These are phyloP conservation scores for Ambrosia artemisiifolia DNA, from an alignment of 129 eudicot species.

Conservation along the genomic window DNA sequence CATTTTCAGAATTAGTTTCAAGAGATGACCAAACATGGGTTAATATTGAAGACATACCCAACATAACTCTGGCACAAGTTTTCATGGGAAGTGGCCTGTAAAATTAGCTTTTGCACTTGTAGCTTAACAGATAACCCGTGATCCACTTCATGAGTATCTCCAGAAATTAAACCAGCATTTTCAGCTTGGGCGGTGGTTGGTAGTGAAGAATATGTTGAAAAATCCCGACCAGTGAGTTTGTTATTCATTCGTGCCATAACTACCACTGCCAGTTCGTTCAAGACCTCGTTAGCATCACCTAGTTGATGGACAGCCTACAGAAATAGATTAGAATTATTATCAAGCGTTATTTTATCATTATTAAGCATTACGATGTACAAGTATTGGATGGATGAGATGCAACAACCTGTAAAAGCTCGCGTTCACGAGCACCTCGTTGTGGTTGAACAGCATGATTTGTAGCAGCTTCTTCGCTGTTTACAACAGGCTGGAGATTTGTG, in stretches of 20 bases:
- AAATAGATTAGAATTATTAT: constrained; percentile 13
- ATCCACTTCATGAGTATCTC: constrained; percentile 81
- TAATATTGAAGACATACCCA: constrained; percentile 54
- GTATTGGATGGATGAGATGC: not conserved
- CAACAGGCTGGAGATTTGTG: constrained; percentile 59
- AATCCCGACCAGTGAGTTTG: constrained; percentile 97
- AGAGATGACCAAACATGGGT: not conserved
- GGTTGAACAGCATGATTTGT: constrained; percentile 65
- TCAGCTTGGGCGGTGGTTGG: constrained; percentile 56
- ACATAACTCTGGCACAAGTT: constrained; percentile 95
- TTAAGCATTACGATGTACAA: not conserved
- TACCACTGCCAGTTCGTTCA: constrained; percentile 91
- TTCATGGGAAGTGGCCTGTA: constrained; percentile 91
- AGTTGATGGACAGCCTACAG: constrained; percentile 90
- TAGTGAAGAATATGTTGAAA: constrained; percentile 52
- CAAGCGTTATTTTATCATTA: not conserved
- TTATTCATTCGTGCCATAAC: constrained; percentile 98
- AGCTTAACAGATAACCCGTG: constrained; percentile 89
- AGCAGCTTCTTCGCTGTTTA: constrained; percentile 59
- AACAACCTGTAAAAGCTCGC: constrained; percentile 86
- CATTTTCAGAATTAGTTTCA: not conserved
- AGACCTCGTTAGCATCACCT: constrained; percentile 96
- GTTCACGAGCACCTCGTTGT: constrained; percentile 91
- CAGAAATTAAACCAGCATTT: constrained; percentile 46
- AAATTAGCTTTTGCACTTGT: constrained; percentile 92